Conservation (phyloP, 257 asterid species). For the Paulownia fortunei region DNA sequence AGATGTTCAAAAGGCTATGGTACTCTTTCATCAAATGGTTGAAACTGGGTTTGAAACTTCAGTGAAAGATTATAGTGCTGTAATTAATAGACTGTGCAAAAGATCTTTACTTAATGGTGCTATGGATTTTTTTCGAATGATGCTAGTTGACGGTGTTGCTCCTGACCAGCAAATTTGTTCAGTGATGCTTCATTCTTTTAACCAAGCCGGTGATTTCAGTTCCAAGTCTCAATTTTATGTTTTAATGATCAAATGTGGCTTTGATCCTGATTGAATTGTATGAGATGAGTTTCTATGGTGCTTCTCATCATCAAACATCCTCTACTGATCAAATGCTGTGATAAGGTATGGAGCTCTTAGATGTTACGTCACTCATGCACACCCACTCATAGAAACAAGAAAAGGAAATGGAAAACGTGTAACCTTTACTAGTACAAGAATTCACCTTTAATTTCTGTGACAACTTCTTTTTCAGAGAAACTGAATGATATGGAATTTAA, state of each 20-base stretch:
- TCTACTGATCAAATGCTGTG: slow-evolving; percentile 15
- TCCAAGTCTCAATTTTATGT: slow-evolving; percentile 47
- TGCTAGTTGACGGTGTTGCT: slow-evolving; percentile 54
- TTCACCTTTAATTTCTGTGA: background rate
- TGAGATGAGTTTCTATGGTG: slow-evolving; percentile 11
- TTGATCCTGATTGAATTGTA: slow-evolving; percentile 46
- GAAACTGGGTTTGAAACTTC: slow-evolving; percentile 66
- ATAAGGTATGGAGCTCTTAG: slow-evolving; percentile 28
- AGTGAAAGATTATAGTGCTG: slow-evolving; percentile 76
- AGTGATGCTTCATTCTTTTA: slow-evolving; percentile 47
- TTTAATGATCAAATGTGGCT: slow-evolving; percentile 66
- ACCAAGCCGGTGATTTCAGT: slow-evolving; percentile 40
- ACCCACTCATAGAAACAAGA: background rate
- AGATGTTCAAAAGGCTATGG: slow-evolving; percentile 53
- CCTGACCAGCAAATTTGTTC: slow-evolving; percentile 56
- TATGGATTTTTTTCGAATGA: slow-evolving; percentile 53
- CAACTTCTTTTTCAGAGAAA: background rate
- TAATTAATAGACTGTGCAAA: slow-evolving; percentile 80
- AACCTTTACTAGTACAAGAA: background rate
- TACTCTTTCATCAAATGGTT: slow-evolving; percentile 63
- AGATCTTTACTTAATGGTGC: slow-evolving; percentile 54
- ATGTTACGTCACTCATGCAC: background rate
- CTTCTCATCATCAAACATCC: slow-evolving; percentile 23
- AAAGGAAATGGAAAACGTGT: background rate
- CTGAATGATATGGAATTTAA: background rate